phyloP scores from a whole-genome alignment of 495 filamentous ascomycete species.

The Cercophora sp. region DNA sequence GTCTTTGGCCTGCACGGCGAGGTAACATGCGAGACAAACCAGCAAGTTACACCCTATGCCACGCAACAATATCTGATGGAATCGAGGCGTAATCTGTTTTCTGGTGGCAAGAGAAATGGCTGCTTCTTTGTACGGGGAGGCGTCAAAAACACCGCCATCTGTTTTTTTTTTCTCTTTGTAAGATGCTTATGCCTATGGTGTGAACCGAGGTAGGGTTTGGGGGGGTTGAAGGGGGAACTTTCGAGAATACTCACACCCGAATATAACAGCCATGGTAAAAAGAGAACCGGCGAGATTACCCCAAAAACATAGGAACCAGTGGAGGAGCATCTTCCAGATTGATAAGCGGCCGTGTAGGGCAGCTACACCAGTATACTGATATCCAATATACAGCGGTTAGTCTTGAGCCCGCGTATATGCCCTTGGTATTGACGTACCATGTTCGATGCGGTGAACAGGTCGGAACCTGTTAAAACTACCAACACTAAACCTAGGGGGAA shows the following conservation, averaged over 20 bases:
- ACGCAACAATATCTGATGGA: constrained; percentile 57
- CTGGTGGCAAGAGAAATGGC: constrained; percentile 49
- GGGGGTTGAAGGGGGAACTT: no score
- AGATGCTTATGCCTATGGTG: neutral
- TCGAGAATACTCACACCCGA: constrained; percentile 55
- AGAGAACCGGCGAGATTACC: constrained; percentile 58
- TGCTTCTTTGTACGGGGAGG: constrained; percentile 45
- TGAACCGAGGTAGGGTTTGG: neutral
- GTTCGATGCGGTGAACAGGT: no score
- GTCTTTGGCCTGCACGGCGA: constrained; percentile 52
- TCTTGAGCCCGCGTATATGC: no score
- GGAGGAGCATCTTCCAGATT: constrained; percentile 45
- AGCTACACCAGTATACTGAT: constrained; percentile 55
- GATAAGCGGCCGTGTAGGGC: constrained; percentile 49
- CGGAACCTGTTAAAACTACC: no score
- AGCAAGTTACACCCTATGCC: constrained; percentile 64
- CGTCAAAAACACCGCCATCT: constrained; percentile 56
- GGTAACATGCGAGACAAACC: constrained; percentile 56
- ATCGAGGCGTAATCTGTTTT: constrained; percentile 54
- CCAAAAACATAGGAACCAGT: constrained; percentile 57
- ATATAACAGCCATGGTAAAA: constrained; percentile 55
- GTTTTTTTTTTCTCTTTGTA: neutral
- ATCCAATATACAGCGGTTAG: no score
- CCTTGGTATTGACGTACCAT: no score
- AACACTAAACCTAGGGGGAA: no score